These are phyloP conservation scores for Eutrema heterophyllum DNA, from an alignment of 345 rosid species.

Conservation along the genomic window DNA sequence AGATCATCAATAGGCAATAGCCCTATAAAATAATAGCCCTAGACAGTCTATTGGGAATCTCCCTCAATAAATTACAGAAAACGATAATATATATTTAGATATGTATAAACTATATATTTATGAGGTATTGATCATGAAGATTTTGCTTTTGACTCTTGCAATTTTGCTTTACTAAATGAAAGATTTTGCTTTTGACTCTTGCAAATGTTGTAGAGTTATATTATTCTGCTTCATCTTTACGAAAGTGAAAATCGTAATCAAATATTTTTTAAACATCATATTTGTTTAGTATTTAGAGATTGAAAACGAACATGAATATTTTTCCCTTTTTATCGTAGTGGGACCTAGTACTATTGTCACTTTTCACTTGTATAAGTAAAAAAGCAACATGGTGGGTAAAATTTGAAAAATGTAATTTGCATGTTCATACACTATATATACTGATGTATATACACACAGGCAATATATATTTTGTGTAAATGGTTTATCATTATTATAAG, in stretches of 20 bases:
- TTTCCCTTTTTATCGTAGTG: background rate
- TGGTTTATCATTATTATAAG: background rate
- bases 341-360: conserved; percentile 6
- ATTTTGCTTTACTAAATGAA: background rate
- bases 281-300: background rate
- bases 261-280: background rate
- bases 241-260: background rate
- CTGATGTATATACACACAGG: background rate
- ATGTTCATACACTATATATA: conserved; percentile 15
- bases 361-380: conserved; percentile 25
- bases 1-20: background rate
- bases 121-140: background rate
- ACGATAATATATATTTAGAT: background rate
- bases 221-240: background rate
- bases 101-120: background rate
- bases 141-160: conserved; percentile 14
- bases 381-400: conserved; percentile 20
- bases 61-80: background rate
- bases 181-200: conserved; percentile 13
- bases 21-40: conserved; percentile 10
- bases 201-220: background rate
- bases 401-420: background rate
- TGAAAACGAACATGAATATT: background rate
- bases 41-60: conserved; percentile 22
- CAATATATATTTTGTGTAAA: background rate